A percentile compares a stretch with the other conserved stretches of the same genome.
These are phyloP conservation scores for Ogataea degrootiae DNA, from an alignment of 805 yeast species.

Conservation along the genomic window DNA sequence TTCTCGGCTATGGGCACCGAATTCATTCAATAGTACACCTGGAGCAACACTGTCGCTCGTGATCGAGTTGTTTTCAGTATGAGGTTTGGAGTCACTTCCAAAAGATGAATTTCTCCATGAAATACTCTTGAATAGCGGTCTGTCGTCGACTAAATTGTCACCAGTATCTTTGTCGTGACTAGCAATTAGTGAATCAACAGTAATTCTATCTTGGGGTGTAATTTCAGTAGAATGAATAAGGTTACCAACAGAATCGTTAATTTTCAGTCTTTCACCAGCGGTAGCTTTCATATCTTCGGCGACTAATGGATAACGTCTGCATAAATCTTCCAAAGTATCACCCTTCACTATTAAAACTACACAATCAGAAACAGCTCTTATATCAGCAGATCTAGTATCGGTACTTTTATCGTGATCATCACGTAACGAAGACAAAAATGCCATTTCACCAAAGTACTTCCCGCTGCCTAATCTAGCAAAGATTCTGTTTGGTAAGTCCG, in stretches of 20 bases:
- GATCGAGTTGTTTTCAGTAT: too few species aligned
- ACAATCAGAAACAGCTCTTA: constrained; percentile 55
- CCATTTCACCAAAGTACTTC: constrained; percentile 74
- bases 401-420: constrained; percentile 21
- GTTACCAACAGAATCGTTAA: constrained; percentile 26
- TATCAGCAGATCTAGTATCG: constrained; percentile 52
- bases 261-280: constrained; percentile 46
- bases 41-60: too few species aligned
- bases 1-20: too few species aligned
- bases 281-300: constrained; percentile 56
- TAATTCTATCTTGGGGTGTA: constrained; percentile 15
- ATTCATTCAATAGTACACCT: background rate
- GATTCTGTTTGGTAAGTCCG: constrained; percentile 34
- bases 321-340: constrained; percentile 48
- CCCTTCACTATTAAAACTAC: constrained; percentile 59
- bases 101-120: constrained; percentile 9
- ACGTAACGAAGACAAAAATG: constrained; percentile 48
- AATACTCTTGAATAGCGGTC: constrained; percentile 14
- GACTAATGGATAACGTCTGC: constrained; percentile 53
- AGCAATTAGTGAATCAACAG: constrained; percentile 16
- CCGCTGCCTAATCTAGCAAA: constrained; percentile 59
- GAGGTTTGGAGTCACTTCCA: too few species aligned
- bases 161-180: constrained; percentile 6
- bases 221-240: constrained; percentile 18
- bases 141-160: background rate